Conservation (phyloP, 345 rosid species). For the Carallia brachiata region DNA sequence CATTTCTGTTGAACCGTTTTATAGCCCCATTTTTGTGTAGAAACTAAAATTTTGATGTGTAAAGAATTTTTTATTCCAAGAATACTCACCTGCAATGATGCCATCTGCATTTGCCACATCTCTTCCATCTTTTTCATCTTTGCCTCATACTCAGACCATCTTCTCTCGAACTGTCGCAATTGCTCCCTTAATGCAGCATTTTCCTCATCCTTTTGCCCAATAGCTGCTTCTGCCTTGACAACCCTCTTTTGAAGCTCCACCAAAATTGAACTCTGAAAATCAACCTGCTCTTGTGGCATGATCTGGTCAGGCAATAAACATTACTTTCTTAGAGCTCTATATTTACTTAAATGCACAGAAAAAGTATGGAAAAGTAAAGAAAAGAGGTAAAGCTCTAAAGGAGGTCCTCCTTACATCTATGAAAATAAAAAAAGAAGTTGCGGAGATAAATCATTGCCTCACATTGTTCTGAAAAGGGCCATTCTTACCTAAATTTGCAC, state of each 20-base stretch:
- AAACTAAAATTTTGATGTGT: neutral
- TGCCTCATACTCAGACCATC: slow-evolving; percentile 75
- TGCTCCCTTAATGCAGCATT: slow-evolving; percentile 70
- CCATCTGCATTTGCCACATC: slow-evolving; percentile 90
- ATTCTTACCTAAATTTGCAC: no score
- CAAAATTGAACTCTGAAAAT: slow-evolving; percentile 48
- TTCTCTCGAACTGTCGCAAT: slow-evolving; percentile 61
- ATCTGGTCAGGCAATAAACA: slow-evolving; percentile 42
- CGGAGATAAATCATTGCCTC: no score
- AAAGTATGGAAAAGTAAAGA: neutral
- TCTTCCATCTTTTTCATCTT: slow-evolving; percentile 97
- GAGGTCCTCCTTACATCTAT: no score
- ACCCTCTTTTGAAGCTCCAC: slow-evolving; percentile 72
- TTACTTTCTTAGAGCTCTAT: slow-evolving; percentile 8
- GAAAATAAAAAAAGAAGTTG: no score
- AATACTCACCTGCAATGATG: slow-evolving; percentile 71
- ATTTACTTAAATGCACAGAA: neutral
- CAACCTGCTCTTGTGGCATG: slow-evolving; percentile 52
- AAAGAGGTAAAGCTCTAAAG: neutral
- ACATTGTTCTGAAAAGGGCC: no score
- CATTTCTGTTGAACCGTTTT: no score
- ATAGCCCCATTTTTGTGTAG: no score
- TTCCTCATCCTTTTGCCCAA: slow-evolving; percentile 79
- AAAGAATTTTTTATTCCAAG: neutral
- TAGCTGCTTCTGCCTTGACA: slow-evolving; percentile 61